Percentiles rank a stretch among this genome's conserved stretches.
Evolutionary conservation across 306 rosid genomes (phyloP).

Genomic region (Dryas alaskensis): DNA sequence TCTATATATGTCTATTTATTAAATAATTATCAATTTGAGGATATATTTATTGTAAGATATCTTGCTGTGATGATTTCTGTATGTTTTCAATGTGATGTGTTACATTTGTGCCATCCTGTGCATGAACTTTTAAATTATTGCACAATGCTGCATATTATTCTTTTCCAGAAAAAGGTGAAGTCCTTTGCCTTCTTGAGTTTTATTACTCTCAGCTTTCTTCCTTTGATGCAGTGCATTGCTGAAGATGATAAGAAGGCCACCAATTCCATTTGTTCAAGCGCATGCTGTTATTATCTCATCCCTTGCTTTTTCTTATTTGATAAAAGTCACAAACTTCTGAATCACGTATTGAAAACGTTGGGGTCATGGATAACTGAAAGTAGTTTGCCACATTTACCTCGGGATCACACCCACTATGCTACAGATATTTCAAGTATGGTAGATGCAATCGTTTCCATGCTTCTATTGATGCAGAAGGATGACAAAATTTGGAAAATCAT

Average conservation of each 20-base stretch:
- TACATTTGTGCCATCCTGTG: neutral
- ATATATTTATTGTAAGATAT: neutral
- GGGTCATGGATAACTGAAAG: conserved; percentile 39
- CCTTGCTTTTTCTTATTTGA: conserved; percentile 78
- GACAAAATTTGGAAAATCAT: conserved; percentile 37
- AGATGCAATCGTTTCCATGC: conserved; percentile 42
- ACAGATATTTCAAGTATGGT: conserved; percentile 32
- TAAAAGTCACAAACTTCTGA: conserved; percentile 55
- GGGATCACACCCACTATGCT: conserved; percentile 25
- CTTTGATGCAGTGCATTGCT: conserved; percentile 46
- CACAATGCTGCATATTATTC: neutral
- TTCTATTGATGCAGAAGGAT: conserved; percentile 51
- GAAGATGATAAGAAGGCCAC: conserved; percentile 33
- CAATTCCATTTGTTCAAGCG: conserved; percentile 25
- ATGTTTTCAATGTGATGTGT: neutral
- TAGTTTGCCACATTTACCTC: conserved; percentile 25
- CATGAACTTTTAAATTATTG: neutral
- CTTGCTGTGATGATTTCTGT: neutral
- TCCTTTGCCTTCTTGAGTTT: conserved; percentile 2
- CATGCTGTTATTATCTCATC: conserved; percentile 39
- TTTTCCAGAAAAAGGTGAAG: neutral
- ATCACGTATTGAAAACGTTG: conserved; percentile 53
- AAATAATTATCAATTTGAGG: neutral
- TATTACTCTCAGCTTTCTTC: conserved; percentile 7
- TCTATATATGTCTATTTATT: neutral